Percentiles rank a stretch among this genome's conserved stretches.
These are phyloP conservation scores for Dothideomycetidae sp. DNA, from an alignment of 2,329 filamentous ascomycete species.

Conservation along the genomic window DNA sequence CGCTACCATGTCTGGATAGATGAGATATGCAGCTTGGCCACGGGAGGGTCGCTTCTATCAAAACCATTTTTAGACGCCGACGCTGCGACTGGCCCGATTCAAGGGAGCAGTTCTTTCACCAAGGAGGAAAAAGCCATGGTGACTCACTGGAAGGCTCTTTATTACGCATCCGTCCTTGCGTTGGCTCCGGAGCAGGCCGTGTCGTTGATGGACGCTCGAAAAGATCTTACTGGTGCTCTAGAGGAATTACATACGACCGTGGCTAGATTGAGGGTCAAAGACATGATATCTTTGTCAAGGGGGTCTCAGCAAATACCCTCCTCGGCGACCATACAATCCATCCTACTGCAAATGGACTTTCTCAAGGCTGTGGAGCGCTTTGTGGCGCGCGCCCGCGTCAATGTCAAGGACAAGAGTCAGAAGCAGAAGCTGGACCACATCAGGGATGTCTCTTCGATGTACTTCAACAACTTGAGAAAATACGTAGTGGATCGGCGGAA, in stretches of 20 bases:
- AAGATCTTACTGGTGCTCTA: neutral
- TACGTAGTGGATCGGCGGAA: conserved; percentile 15
- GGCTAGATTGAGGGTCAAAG: neutral
- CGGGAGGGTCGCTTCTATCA: conserved; percentile 9
- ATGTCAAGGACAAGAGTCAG: conserved; percentile 7
- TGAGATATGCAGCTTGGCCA: conserved; percentile 9
- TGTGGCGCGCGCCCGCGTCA: conserved; percentile 12
- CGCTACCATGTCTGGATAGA: conserved; percentile 12
- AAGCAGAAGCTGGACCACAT: conserved; percentile 9
- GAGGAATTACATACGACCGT: neutral
- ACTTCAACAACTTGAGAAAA: conserved; percentile 14
- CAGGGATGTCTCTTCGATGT: conserved; percentile 13
- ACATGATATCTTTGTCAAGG: neutral
- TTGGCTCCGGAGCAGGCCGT: conserved; percentile 1
- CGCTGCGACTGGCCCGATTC: neutral
- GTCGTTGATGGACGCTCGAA: neutral
- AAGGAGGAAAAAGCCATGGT: neutral
- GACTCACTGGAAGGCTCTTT: neutral
- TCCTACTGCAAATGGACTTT: conserved; percentile 16
- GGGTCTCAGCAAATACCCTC: conserved; percentile 7
- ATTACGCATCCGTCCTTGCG: neutral
- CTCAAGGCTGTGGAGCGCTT: conserved; percentile 17
- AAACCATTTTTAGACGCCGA: conserved; percentile 11
- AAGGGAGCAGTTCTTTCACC: neutral
- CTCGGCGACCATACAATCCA: conserved; percentile 11